A percentile compares a stretch with the other conserved stretches of the same genome.
These are phyloP conservation scores for Aspergillus sp. DNA, from an alignment of 2,329 filamentous ascomycete genomes.

Conservation along the genomic window DNA sequence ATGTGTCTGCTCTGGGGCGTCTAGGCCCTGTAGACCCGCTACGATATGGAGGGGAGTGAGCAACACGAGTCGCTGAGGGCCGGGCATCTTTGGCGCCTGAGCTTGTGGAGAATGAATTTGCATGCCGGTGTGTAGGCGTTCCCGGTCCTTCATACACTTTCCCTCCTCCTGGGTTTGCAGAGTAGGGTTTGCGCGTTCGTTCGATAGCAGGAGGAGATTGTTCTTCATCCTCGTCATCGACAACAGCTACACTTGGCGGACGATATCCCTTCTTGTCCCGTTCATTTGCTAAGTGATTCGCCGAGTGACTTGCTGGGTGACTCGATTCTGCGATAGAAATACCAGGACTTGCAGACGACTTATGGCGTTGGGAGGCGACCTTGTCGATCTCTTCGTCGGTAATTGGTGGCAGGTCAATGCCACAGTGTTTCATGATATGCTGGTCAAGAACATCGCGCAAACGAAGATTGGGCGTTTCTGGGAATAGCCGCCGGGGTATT, in stretches of 20 bases:
- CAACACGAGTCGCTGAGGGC: conserved; percentile 60
- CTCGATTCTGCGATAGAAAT: conserved; percentile 20
- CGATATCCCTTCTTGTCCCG: conserved; percentile 44
- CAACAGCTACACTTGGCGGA: conserved; percentile 35
- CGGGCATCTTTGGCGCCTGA: conserved; percentile 56
- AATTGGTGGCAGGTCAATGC: conserved; percentile 46
- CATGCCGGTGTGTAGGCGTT: conserved; percentile 19
- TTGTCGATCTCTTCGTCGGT: conserved; percentile 38
- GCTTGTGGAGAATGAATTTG: conserved; percentile 26
- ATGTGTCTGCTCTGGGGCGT: conserved; percentile 7
- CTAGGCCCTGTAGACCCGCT: conserved; percentile 19
- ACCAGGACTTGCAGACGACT: conserved; percentile 22
- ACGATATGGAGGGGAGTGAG: conserved; percentile 36
- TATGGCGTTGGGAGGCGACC: conserved; percentile 27
- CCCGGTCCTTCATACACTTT: conserved; percentile 53
- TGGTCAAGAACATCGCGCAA: conserved; percentile 62
- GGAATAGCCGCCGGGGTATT: conserved; percentile 71
- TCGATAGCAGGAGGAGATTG: conserved; percentile 57
- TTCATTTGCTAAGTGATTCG: conserved; percentile 30
- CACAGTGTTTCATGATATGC: conserved; percentile 56
- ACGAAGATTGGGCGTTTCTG: conserved; percentile 56
- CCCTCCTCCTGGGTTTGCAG: conserved; percentile 58
- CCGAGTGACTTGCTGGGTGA: conserved; percentile 17
- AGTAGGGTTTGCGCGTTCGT: conserved; percentile 65
- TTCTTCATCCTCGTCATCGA: conserved; percentile 42